Evolutionary conservation across 169 alveolate species (phyloP).

Genomic region (Plasmodium adleri): DNA sequence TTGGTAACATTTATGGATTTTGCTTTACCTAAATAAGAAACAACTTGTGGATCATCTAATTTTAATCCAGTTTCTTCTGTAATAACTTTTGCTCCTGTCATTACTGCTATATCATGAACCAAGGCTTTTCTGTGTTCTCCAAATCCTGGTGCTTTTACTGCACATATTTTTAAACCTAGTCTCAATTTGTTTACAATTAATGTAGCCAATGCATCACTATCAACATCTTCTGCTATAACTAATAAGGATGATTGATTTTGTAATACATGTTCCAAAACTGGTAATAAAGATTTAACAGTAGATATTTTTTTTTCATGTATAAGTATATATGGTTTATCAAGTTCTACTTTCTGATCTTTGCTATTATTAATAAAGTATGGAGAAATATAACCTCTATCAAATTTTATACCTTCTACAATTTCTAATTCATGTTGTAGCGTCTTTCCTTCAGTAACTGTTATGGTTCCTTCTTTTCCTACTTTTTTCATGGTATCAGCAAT

Average conservation of each 20-base stretch:
- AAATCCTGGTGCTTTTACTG: slow-evolving; percentile 98
- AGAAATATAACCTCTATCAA: slow-evolving; percentile 98
- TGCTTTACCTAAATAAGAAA: slow-evolving; percentile 92
- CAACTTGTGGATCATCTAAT: slow-evolving; percentile 86
- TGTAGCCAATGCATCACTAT: slow-evolving; percentile 99
- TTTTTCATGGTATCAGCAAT: slow-evolving; percentile 98
- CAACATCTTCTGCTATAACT: slow-evolving; percentile 99
- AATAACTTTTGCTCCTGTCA: slow-evolving; percentile 96
- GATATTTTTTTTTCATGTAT: slow-evolving; percentile 96
- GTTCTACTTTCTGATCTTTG: slow-evolving; percentile 96
- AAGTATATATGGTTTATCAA: slow-evolving; percentile 96
- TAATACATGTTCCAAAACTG: slow-evolving; percentile 96
- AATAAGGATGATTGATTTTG: slow-evolving; percentile 95
- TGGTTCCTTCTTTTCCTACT: slow-evolving; percentile 98
- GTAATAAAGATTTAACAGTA: slow-evolving; percentile 93
- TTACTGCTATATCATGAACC: slow-evolving; percentile 96
- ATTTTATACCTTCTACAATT: slow-evolving; percentile 98
- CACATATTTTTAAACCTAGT: slow-evolving; percentile 98
- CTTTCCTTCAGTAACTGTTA: slow-evolving; percentile 98
- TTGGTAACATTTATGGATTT: slow-evolving; percentile 96
- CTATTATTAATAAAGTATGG: slow-evolving; percentile 98
- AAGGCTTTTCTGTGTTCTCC: slow-evolving; percentile 98
- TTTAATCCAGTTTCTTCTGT: slow-evolving; percentile 93
- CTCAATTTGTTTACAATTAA: slow-evolving; percentile 97
- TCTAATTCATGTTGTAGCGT: slow-evolving; percentile 98